Evolutionary conservation across 805 yeast genomes (phyloP), one percentile per base, ranked within the genome.

Genomic region (Lipomyces yamadae): DNA sequence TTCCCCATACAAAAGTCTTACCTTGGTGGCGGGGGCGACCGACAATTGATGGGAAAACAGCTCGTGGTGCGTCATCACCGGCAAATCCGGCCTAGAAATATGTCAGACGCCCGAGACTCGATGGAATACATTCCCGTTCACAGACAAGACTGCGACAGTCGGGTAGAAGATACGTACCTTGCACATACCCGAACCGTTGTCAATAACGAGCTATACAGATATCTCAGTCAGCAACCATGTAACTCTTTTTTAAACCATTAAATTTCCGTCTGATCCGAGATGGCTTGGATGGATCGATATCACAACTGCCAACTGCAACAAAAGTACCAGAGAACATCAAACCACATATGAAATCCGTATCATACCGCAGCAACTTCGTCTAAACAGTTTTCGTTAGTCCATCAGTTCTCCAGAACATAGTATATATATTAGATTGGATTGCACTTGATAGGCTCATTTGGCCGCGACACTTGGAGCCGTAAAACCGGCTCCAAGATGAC

Each of bases 21-120:
- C 98, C 98, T 84, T 95, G 98, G 83, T 95, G 99, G 88, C 97
- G 93, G 86, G 99, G 98, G 86, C 99, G 95, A 85, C 99, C 99
- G 74, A 94, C 99, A 79, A 95, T 94, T 72, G 98, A 95, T 80
- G 99, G 99, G 94, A 95, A 95, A 76, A 95, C 99, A 78, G 99
- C 98, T 83, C 98, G 91, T 81, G 99, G 99, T 74, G 98, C 98
- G 86, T 95, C 99, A 81, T 95, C 98, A 86, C 99, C 99, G 88
- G 99, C 98, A 82, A 93, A 95, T 84, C 99, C 99, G 94, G 99
- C 99, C 67, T 67, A 53, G 6, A 34, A 4, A 54, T 15, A 32
- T 24, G 42, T 54, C 24, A n/a, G 53, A 55, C 13, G 32, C 33
- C n/a, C 6, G 50, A 18, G 10, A 10, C n/a, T 30, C 18, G 13